Evolutionary conservation across 1,139 yeast genomes (phyloP).

Genomic region (Suhomyces chickasaworum): DNA sequence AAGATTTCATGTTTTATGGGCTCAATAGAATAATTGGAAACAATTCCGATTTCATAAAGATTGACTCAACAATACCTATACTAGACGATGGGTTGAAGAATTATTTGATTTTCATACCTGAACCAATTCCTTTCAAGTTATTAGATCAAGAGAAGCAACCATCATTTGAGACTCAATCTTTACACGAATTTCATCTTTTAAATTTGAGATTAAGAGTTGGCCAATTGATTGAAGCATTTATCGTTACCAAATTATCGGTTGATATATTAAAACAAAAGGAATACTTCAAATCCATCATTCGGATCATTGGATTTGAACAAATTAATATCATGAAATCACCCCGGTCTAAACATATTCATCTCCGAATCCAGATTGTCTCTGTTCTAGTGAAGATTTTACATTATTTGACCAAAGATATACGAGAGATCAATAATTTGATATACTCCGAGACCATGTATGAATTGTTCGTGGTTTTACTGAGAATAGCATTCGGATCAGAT

Average conservation of each 20-base stretch:
- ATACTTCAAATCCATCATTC: constrained; percentile 45
- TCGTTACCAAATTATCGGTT: constrained; percentile 35
- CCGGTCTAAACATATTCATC: constrained; percentile 42
- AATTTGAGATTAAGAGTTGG: constrained; percentile 44
- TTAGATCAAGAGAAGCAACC: constrained; percentile 11
- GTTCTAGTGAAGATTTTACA: constrained; percentile 35
- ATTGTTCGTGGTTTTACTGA: constrained; percentile 52
- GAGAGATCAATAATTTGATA: constrained; percentile 35
- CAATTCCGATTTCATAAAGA: constrained; percentile 40
- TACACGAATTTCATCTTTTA: constrained; percentile 48
- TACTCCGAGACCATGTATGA: constrained; percentile 50
- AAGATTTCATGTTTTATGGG: constrained; percentile 51
- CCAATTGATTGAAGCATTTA: constrained; percentile 45
- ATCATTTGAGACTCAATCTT: constrained; percentile 24
- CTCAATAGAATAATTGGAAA: constrained; percentile 57
- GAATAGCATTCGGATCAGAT: constrained; percentile 59
- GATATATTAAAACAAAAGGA: constrained; percentile 38
- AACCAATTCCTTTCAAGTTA: constrained; percentile 30
- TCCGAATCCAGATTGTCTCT: constrained; percentile 47
- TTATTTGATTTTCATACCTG: constrained; percentile 33
- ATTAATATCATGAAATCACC: constrained; percentile 49
- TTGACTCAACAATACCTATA: constrained; percentile 37
- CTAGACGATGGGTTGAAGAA: constrained; percentile 28
- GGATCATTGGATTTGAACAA: constrained; percentile 56
- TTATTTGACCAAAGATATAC: constrained; percentile 35